Conservation (phyloP, 331 rosid genomes). For the Malus hybrid region DNA sequence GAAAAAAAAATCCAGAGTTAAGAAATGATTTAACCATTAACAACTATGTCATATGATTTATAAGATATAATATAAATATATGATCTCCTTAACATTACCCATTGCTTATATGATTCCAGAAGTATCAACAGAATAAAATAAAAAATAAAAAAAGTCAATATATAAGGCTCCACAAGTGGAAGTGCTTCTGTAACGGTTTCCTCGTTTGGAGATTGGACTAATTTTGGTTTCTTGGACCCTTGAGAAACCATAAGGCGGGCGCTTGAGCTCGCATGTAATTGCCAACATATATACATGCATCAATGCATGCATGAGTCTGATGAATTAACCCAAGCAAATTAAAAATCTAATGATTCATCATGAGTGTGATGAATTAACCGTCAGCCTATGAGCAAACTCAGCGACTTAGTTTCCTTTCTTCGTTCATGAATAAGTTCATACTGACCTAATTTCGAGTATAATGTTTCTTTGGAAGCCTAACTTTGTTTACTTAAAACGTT, state of each 20-base stretch:
- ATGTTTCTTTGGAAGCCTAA: conserved; percentile 27
- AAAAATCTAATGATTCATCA: too few species aligned
- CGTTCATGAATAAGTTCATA: not conserved
- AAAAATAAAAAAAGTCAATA: not conserved
- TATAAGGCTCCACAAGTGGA: conserved; percentile 13
- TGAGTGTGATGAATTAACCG: too few species aligned
- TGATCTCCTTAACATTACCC: too few species aligned
- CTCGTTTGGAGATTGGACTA: not conserved
- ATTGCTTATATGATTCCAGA: not conserved
- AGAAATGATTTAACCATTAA: too few species aligned
- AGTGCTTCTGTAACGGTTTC: conserved; percentile 38
- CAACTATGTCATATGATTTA: too few species aligned
- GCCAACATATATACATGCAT: not conserved
- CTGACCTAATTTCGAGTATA: conserved; percentile 6
- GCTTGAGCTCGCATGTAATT: not conserved
- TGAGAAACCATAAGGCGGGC: conserved; percentile 6
- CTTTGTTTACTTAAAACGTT: conserved; percentile 22
- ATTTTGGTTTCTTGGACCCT: not conserved
- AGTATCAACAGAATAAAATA: not conserved
- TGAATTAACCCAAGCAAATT: too few species aligned
- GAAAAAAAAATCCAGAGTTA: too few species aligned
- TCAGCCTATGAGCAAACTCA: not conserved
- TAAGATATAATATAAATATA: too few species aligned
- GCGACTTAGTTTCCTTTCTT: not conserved
- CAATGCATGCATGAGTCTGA: not conserved